These are phyloP conservation scores for Mycena pura DNA, from an alignment of 768 basidiomycete genomes.

Conservation along the genomic window DNA sequence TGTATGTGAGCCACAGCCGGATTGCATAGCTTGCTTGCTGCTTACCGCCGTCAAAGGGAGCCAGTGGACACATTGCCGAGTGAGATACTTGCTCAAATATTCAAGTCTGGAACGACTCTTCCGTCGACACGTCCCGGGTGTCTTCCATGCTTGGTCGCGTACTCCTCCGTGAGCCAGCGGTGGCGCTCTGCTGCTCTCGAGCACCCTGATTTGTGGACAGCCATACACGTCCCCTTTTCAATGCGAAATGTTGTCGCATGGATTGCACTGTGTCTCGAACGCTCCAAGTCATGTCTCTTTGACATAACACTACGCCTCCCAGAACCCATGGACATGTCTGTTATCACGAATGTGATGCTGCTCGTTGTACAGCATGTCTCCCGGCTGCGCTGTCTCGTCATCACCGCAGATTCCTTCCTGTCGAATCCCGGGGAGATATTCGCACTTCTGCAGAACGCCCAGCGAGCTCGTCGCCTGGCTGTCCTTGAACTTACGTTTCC, in stretches of 20 bases:
- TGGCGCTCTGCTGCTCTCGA: constrained; percentile 20
- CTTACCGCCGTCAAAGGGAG: neutral
- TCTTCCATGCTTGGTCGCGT: constrained; percentile 5
- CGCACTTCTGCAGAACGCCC: constrained; percentile 24
- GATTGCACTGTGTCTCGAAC: constrained; percentile 15
- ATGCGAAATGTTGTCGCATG: constrained; percentile 5
- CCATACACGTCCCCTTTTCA: constrained; percentile 13
- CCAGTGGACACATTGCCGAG: neutral
- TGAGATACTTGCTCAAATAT: constrained; percentile 21
- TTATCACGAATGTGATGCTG: constrained; percentile 18
- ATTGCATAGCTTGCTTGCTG: too few species aligned
- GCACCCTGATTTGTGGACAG: constrained; percentile 22
- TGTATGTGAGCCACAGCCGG: too few species aligned
- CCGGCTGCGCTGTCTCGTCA: constrained; percentile 15
- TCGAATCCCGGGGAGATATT: constrained; percentile 18
- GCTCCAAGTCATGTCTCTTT: constrained; percentile 26
- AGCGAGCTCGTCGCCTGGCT: constrained; percentile 14
- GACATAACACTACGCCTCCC: constrained; percentile 17
- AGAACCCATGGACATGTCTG: constrained; percentile 1
- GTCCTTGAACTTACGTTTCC: constrained; percentile 14
- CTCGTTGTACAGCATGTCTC: constrained; percentile 22
- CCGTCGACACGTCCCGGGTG: constrained; percentile 8
- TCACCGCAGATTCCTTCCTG: neutral
- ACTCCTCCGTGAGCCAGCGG: constrained; percentile 9
- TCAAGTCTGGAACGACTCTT: constrained; percentile 5